Evolutionary conservation across 1,284 basidiomycete species (phyloP).

Genomic region (Trichosporon sp.): DNA sequence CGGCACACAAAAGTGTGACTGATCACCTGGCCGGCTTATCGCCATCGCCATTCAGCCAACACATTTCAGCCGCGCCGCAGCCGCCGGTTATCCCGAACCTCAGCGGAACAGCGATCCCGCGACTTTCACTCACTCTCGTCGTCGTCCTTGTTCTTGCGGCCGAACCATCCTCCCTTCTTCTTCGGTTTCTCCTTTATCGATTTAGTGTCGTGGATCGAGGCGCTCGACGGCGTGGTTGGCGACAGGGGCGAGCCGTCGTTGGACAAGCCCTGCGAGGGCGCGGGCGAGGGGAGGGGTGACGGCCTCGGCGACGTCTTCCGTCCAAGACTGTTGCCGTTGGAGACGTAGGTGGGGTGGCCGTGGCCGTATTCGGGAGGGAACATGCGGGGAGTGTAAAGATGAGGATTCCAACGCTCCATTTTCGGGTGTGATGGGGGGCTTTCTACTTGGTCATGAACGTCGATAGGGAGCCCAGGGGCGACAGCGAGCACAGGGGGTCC

Average conservation of each 20-base stretch:
- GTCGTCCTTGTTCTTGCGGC: background rate
- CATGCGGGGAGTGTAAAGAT: background rate
- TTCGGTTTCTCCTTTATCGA: background rate
- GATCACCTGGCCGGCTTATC: background rate
- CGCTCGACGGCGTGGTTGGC: background rate
- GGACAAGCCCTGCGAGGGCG: background rate
- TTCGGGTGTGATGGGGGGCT: background rate
- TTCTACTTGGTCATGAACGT: slow-evolving; percentile 2
- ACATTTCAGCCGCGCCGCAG: too few relatives aligned
- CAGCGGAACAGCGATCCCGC: background rate
- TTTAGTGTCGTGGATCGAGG: background rate
- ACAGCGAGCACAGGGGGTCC: background rate
- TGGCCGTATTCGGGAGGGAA: background rate
- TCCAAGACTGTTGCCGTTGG: background rate
- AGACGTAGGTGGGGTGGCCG: too few relatives aligned
- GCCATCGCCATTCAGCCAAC: background rate
- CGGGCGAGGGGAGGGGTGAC: background rate
- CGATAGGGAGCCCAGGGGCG: background rate
- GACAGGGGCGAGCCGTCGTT: slow-evolving; percentile 6
- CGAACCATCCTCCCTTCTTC: slow-evolving; percentile 16
- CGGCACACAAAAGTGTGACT: background rate
- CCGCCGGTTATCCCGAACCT: background rate
- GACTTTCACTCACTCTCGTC: background rate
- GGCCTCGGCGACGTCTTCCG: slow-evolving; percentile 3
- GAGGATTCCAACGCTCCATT: background rate